These are phyloP conservation scores for Salix brachista DNA, from an alignment of 345 rosid species.

Conservation along the genomic window DNA sequence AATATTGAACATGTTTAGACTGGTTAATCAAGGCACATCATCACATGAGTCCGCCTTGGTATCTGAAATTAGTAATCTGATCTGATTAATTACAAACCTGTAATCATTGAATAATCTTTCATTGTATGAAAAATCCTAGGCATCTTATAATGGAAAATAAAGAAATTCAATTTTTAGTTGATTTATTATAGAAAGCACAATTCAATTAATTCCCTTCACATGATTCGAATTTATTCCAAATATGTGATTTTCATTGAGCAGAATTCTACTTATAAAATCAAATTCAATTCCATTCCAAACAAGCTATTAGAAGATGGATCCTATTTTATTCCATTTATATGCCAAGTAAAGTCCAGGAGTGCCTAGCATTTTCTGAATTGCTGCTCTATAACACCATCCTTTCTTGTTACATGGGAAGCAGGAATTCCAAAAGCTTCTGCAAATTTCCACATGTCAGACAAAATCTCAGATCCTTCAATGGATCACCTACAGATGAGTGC, in stretches of 20 bases:
- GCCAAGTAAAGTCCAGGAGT: constrained; percentile 76
- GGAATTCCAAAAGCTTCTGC: constrained; percentile 89
- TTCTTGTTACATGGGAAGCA: constrained; percentile 69
- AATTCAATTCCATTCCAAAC: no score
- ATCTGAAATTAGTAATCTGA: constrained; percentile 9
- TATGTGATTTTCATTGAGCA: no score
- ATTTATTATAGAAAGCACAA: no score
- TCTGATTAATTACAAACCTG: constrained; percentile 1
- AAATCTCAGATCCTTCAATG: constrained; percentile 65
- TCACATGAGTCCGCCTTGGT: constrained; percentile 8
- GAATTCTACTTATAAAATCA: no score
- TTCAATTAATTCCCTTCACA: no score
- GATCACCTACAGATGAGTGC: constrained; percentile 74
- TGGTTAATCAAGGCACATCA: background rate
- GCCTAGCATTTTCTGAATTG: constrained; percentile 79
- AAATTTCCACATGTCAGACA: constrained; percentile 72
- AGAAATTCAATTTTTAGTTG: no score
- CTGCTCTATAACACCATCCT: constrained; percentile 50
- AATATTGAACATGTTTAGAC: constrained; percentile 9
- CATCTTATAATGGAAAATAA: no score
- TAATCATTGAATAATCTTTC: background rate
- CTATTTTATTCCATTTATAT: no score
- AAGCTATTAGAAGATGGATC: no score
- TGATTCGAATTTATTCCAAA: no score
- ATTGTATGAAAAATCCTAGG: background rate